These are phyloP conservation scores for Funneliformis geosporum DNA, from an alignment of 192 early-diverging fungal genomes.

Conservation along the genomic window DNA sequence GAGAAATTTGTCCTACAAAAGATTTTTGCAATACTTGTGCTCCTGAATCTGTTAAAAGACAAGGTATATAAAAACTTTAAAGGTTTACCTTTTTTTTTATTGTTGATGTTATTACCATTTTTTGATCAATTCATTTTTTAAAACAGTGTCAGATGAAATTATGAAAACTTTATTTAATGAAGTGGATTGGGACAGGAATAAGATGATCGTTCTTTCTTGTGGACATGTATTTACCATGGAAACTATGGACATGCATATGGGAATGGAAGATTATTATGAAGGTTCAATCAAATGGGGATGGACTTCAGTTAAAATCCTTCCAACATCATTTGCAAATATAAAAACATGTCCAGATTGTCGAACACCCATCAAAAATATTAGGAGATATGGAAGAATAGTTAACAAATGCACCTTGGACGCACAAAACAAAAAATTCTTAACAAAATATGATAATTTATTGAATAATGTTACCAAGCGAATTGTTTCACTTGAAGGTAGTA, in stretches of 20 bases:
- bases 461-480: not conserved
- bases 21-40: constrained; percentile 44
- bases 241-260: constrained; percentile 54
- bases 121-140: too few species aligned
- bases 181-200: constrained; percentile 44
- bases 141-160: too few species aligned
- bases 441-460: not conserved
- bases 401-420: constrained; percentile 18
- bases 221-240: constrained; percentile 54
- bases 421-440: constrained; percentile 30
- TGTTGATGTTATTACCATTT: too few species aligned
- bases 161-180: not conserved
- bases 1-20: constrained; percentile 39
- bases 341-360: constrained; percentile 25
- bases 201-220: constrained; percentile 51
- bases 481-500: not conserved
- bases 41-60: constrained; percentile 31
- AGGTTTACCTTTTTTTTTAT: not conserved
- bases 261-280: constrained; percentile 45
- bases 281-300: not conserved
- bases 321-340: not conserved
- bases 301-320: not conserved
- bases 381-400: constrained; percentile 22
- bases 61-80: not conserved
- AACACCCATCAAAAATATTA: not conserved